Evolutionary conservation across 345 rosid species (phyloP).

Genomic region (Salix dunnii): DNA sequence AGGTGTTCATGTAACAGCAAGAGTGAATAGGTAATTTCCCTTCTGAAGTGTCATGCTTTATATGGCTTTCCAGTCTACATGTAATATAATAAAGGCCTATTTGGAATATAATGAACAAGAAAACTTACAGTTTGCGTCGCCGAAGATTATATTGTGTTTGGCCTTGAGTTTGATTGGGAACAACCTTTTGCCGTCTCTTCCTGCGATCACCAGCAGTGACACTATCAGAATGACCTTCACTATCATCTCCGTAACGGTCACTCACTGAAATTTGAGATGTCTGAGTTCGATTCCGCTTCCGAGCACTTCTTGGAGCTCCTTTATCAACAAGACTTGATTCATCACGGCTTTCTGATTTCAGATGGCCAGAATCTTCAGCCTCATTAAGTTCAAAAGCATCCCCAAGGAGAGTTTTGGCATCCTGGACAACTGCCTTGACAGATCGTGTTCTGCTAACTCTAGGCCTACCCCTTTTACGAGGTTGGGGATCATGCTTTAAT

Average conservation of each 20-base stretch:
- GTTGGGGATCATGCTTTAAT: slow-evolving; percentile 38
- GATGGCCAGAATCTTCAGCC: slow-evolving; percentile 47
- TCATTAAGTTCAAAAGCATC: slow-evolving; percentile 46
- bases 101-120: neutral
- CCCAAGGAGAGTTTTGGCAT: slow-evolving; percentile 67
- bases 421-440: slow-evolving; percentile 75
- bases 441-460: slow-evolving; percentile 62
- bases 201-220: slow-evolving; percentile 50
- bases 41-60: neutral
- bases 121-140: slow-evolving; percentile 58
- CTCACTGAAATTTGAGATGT: slow-evolving; percentile 49
- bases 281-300: slow-evolving; percentile 58
- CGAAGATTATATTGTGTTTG: slow-evolving; percentile 70
- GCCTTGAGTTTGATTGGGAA: slow-evolving; percentile 33
- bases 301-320: slow-evolving; percentile 44
- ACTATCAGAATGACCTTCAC: slow-evolving; percentile 68
- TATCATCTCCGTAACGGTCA: slow-evolving; percentile 60
- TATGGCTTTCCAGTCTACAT: no score
- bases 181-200: slow-evolving; percentile 64
- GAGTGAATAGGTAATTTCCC: neutral
- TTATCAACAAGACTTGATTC: slow-evolving; percentile 53
- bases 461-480: slow-evolving; percentile 48
- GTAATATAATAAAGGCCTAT: neutral
- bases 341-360: slow-evolving; percentile 44
- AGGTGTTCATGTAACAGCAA: neutral